These are phyloP conservation scores for Botryotinia convoluta DNA, from an alignment of 2,329 filamentous ascomycete species.

Conservation along the genomic window DNA sequence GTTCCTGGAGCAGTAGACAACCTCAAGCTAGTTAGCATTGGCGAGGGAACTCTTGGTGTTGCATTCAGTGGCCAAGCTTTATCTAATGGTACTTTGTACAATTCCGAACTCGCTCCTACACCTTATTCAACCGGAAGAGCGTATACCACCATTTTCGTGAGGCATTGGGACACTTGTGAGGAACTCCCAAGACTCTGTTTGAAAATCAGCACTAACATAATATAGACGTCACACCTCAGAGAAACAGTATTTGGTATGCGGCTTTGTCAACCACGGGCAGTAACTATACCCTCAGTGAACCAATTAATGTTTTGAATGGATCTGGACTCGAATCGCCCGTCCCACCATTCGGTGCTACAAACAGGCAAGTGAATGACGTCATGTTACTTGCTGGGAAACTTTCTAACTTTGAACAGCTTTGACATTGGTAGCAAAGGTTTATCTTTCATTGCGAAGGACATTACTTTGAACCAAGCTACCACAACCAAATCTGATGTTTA, in stretches of 20 bases:
- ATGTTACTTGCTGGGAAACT: neutral
- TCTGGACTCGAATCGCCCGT: constrained; percentile 32
- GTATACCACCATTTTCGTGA: constrained; percentile 30
- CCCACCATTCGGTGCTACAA: constrained; percentile 27
- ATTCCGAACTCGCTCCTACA: constrained; percentile 25
- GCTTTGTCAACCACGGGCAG: constrained; percentile 24
- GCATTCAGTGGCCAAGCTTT: constrained; percentile 28
- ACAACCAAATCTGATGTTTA: constrained; percentile 31
- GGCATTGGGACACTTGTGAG: constrained; percentile 34
- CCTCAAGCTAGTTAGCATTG: constrained; percentile 27
- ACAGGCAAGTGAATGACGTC: constrained; percentile 23
- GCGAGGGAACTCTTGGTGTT: constrained; percentile 25
- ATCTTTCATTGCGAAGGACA: constrained; percentile 29
- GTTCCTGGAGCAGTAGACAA: constrained; percentile 29
- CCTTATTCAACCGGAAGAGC: constrained; percentile 26
- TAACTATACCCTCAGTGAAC: constrained; percentile 29
- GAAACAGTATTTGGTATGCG: constrained; percentile 33
- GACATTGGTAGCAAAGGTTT: constrained; percentile 28
- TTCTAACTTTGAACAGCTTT: constrained; percentile 23
- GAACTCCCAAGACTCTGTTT: neutral
- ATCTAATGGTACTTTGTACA: constrained; percentile 31
- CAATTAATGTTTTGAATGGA: constrained; percentile 31
- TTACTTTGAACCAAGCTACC: constrained; percentile 26
- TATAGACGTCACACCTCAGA: constrained; percentile 26
- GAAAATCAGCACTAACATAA: neutral